phyloP scores from a whole-genome alignment of 805 yeast species.

The Candida dendrica region DNA sequence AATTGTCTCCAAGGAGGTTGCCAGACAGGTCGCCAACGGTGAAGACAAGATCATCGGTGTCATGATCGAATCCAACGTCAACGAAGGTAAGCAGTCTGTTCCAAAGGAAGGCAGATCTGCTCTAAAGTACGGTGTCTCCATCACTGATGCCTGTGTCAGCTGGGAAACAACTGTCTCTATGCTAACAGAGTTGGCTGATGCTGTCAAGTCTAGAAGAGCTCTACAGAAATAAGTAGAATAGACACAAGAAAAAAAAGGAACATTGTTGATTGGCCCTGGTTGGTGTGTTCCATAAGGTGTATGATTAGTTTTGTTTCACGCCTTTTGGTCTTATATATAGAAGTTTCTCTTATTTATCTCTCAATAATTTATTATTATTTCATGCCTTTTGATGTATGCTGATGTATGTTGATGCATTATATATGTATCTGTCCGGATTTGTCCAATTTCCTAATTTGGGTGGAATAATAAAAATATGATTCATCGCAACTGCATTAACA shows the following conservation, averaged over 20 bases:
- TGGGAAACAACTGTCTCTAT: conserved; percentile 85
- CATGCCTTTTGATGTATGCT: too few relatives aligned
- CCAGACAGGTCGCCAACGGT: conserved; percentile 76
- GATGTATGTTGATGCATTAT: too few relatives aligned
- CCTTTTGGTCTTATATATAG: too few relatives aligned
- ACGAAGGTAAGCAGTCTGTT: conserved; percentile 90
- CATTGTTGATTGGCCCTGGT: background rate
- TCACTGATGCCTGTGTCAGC: conserved; percentile 94
- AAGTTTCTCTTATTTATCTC: too few relatives aligned
- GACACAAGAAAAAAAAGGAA: background rate
- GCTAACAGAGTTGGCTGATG: conserved; percentile 70
- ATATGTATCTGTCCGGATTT: too few relatives aligned
- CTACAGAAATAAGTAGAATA: conserved; percentile 16
- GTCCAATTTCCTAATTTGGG: too few relatives aligned
- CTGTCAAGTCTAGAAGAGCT: conserved; percentile 76
- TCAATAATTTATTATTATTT: too few relatives aligned
- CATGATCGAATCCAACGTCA: conserved; percentile 90
- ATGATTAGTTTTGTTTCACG: too few relatives aligned
- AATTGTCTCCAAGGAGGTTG: conserved; percentile 74
- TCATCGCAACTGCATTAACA: too few relatives aligned
- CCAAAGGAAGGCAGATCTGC: conserved; percentile 68
- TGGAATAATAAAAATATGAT: too few relatives aligned
- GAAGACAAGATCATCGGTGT: conserved; percentile 80
- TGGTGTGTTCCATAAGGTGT: background rate
- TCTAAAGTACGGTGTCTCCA: conserved; percentile 89